phyloP scores from a whole-genome alignment of 345 rosid genomes.

The Melaleuca quinquenervia region DNA sequence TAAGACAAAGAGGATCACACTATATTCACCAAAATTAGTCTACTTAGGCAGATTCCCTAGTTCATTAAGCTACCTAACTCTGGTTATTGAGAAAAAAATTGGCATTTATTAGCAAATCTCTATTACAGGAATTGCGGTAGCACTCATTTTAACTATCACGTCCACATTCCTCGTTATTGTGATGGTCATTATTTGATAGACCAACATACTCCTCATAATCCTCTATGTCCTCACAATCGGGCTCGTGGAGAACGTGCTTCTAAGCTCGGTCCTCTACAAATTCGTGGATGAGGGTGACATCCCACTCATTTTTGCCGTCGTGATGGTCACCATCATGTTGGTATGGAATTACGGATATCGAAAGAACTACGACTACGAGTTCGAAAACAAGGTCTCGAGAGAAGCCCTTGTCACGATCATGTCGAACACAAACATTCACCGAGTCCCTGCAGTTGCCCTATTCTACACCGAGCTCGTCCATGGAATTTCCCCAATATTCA shows the following conservation, averaged over 20 bases:
- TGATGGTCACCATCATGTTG: slow-evolving; percentile 16
- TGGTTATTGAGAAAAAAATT: not conserved
- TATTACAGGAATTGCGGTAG: slow-evolving; percentile 18
- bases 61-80: not conserved
- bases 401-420: not conserved
- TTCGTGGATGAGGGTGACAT: slow-evolving; percentile 20
- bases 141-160: slow-evolving; percentile 13
- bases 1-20: not conserved
- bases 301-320: slow-evolving; percentile 9
- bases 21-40: not conserved
- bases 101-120: not conserved
- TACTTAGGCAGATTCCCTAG: not conserved
- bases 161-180: slow-evolving; percentile 12
- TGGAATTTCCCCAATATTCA: slow-evolving; percentile 17
- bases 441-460: slow-evolving; percentile 11
- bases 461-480: slow-evolving; percentile 21
- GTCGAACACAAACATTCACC: not conserved
- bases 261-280: slow-evolving; percentile 19
- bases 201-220: slow-evolving; percentile 6
- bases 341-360: slow-evolving; percentile 16
- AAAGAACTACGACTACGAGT: slow-evolving; percentile 15
- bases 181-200: slow-evolving; percentile 34
- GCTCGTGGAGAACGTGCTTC: slow-evolving; percentile 2
- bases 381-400: not conserved
- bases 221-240: slow-evolving; percentile 6